phyloP scores from a whole-genome alignment of 2,329 filamentous ascomycete genomes.

The Phialophora chinensis region DNA sequence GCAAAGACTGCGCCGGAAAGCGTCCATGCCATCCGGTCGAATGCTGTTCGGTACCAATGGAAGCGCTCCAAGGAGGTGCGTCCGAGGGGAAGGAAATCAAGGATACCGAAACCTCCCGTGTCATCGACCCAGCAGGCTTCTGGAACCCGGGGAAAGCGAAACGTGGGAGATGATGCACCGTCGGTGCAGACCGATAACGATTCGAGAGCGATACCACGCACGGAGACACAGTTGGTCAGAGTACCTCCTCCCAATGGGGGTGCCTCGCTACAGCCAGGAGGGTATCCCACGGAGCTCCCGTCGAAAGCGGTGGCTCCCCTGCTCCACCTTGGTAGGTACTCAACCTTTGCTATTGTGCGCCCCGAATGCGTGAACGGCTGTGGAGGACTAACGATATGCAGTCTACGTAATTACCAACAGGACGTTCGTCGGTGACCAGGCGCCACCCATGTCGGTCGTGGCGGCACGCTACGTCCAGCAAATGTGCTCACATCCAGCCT shows the following conservation, averaged over 20 bases:
- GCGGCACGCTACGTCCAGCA: background rate
- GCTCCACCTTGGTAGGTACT: background rate
- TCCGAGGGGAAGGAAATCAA: background rate
- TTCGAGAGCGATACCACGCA: background rate
- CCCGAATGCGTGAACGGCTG: background rate
- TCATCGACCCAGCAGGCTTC: background rate
- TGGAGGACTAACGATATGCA: background rate
- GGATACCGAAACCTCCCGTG: background rate
- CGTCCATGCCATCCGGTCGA: background rate
- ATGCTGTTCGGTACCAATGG: constrained; percentile 2
- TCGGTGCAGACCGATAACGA: background rate
- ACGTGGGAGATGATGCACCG: background rate
- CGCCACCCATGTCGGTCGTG: background rate
- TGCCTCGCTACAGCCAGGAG: background rate
- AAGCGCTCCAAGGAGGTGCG: constrained; percentile 4
- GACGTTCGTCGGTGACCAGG: constrained; percentile 4
- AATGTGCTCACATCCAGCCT: constrained; percentile 1
- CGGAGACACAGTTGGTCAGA: background rate
- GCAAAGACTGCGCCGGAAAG: background rate
- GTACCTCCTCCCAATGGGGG: background rate
- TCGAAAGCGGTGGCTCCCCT: background rate
- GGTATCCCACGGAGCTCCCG: background rate
- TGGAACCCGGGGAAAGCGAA: background rate
- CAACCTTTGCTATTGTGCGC: no score
- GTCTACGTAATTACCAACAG: background rate